phyloP scores from a whole-genome alignment of 2,329 filamentous ascomycete species.

The Diaporthe ampelina region DNA sequence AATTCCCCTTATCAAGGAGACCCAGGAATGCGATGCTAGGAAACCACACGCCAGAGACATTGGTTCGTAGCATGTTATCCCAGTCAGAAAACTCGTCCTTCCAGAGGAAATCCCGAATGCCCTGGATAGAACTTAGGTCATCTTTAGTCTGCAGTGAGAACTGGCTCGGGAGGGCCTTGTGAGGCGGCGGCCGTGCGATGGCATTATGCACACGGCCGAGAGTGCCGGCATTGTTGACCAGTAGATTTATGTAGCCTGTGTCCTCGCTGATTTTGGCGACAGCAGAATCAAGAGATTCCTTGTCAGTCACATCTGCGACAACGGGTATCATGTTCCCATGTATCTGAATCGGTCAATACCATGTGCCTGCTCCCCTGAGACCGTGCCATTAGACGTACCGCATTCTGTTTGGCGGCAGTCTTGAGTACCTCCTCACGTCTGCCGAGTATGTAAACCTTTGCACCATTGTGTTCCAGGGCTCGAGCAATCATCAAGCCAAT shows the following conservation, averaged over 20 bases:
- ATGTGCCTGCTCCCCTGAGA: not conserved
- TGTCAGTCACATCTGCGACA: slow-evolving; percentile 50
- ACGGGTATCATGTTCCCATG: slow-evolving; percentile 48
- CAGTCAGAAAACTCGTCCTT: slow-evolving; percentile 21
- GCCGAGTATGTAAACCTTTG: slow-evolving; percentile 60
- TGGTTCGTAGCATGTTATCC: slow-evolving; percentile 8
- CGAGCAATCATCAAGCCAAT: slow-evolving; percentile 43
- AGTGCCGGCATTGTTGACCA: slow-evolving; percentile 4
- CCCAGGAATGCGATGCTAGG: not conserved
- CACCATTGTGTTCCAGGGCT: slow-evolving; percentile 48
- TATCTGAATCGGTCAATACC: not conserved
- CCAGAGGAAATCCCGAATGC: slow-evolving; percentile 5
- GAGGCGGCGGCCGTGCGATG: slow-evolving; percentile 61
- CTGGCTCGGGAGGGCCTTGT: slow-evolving; percentile 63
- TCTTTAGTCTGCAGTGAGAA: not conserved
- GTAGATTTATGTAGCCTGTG: not conserved
- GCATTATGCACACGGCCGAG: not conserved
- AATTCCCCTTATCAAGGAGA: not conserved
- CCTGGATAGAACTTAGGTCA: not conserved
- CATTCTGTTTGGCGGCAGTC: slow-evolving; percentile 45
- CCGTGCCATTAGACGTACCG: not conserved
- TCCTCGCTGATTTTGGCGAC: slow-evolving; percentile 62
- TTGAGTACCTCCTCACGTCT: slow-evolving; percentile 57
- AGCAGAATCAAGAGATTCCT: slow-evolving; percentile 68
- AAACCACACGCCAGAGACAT: not conserved